Evolutionary conservation across 164 flowering plant genomes (phyloP).

Genomic region (Sedum album): DNA sequence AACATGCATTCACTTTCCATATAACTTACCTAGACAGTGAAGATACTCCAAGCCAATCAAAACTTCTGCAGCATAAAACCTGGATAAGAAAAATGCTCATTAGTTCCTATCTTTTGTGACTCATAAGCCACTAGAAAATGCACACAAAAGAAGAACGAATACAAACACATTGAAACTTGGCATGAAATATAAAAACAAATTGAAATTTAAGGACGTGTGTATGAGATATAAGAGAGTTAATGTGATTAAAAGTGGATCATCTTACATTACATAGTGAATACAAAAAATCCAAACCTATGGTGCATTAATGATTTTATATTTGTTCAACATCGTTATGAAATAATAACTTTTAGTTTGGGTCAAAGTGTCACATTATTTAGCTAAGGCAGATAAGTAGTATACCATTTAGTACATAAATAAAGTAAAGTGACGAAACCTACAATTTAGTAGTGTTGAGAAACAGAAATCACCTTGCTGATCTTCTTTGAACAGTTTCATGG

Average conservation of each 20-base stretch:
- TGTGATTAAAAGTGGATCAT: not conserved
- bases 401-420: not conserved
- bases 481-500: constrained; percentile 80
- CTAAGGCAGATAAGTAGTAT: not conserved
- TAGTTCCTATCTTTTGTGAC: not conserved
- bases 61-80: constrained; percentile 95
- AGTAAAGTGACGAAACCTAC: not conserved
- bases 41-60: constrained; percentile 91
- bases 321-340: not conserved
- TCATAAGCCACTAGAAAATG: not conserved
- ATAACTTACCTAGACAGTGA: constrained; percentile 78
- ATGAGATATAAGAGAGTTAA: not conserved
- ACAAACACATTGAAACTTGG: not conserved
- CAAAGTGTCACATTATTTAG: not conserved
- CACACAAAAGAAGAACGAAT: not conserved
- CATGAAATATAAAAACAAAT: not conserved
- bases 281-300: not conserved
- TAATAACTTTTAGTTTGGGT: not conserved
- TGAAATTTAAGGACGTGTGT: not conserved
- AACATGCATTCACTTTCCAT: not conserved
- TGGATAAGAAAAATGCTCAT: constrained; percentile 18
- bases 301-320: not conserved
- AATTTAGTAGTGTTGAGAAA: not conserved
- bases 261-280: not conserved
- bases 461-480: constrained; percentile 74